Evolutionary conservation across 768 basidiomycete genomes (phyloP).

Genomic region (Mycena rebaudengoi): DNA sequence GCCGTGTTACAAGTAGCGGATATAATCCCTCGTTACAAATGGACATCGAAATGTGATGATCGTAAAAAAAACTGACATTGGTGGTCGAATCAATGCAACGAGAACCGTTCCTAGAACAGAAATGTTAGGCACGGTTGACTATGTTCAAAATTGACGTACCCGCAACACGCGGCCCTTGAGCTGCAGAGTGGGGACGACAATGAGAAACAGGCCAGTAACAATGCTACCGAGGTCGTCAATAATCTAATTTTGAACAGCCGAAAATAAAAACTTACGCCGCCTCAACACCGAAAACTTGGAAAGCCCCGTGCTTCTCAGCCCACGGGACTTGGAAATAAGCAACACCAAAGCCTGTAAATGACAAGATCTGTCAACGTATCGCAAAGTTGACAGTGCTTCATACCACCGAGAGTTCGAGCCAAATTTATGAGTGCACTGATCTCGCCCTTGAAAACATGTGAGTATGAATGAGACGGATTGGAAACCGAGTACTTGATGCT

Average conservation of each 20-base stretch:
- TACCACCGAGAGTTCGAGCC: slow-evolving; percentile 57
- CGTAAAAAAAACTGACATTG: neutral
- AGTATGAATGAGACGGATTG: too few relatives aligned
- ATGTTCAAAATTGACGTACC: slow-evolving; percentile 40
- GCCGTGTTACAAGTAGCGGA: neutral
- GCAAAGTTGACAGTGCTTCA: neutral
- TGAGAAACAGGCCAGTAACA: slow-evolving; percentile 56
- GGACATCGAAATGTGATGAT: slow-evolving; percentile 9
- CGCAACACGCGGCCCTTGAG: slow-evolving; percentile 51
- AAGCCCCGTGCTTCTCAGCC: slow-evolving; percentile 59
- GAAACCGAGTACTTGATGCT: slow-evolving; percentile 40
- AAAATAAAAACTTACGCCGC: slow-evolving; percentile 51
- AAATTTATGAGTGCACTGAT: slow-evolving; percentile 65
- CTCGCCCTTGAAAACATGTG: slow-evolving; percentile 49
- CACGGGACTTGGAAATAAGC: slow-evolving; percentile 68
- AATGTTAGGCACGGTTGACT: too few relatives aligned
- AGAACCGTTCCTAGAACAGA: slow-evolving; percentile 29
- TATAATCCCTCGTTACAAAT: neutral
- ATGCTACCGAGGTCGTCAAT: slow-evolving; percentile 38
- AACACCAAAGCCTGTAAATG: slow-evolving; percentile 55
- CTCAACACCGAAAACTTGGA: slow-evolving; percentile 64
- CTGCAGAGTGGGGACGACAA: slow-evolving; percentile 58
- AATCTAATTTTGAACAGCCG: neutral
- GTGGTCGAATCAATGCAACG: slow-evolving; percentile 21
- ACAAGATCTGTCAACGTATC: neutral